phyloP scores from a whole-genome alignment of 345 rosid genomes.

The Eucalyptus curtisii region DNA sequence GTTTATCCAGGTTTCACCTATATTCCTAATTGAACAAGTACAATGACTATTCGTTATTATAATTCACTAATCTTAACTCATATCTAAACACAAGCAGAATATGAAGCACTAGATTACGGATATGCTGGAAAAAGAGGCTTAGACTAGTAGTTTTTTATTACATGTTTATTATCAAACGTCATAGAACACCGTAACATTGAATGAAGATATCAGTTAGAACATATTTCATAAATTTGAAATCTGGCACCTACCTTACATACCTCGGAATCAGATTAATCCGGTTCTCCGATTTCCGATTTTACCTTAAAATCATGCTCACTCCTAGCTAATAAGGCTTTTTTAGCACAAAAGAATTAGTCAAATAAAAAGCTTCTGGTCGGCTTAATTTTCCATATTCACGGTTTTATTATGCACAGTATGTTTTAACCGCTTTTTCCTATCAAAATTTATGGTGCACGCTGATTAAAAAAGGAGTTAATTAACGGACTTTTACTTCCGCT shows the following conservation, averaged over 20 bases:
- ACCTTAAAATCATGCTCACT: no score
- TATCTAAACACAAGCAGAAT: no score
- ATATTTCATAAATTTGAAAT: no score
- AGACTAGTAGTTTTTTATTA: neutral
- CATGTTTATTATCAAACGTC: no score
- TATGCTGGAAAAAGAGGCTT: neutral
- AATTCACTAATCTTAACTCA: no score
- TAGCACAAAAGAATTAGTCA: neutral
- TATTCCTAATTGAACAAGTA: neutral
- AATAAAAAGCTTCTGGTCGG: neutral
- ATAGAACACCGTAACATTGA: no score
- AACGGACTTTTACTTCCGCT: neutral
- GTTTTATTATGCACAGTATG: neutral
- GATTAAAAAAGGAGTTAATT: neutral
- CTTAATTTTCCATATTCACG: neutral
- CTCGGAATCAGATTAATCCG: fast-evolving
- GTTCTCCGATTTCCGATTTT: neutral
- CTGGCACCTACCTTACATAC: no score
- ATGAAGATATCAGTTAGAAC: no score
- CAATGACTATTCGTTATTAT: no score
- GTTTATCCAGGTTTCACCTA: neutral
- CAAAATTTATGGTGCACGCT: neutral
- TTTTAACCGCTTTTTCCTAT: neutral
- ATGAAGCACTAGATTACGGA: neutral
- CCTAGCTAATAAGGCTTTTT: neutral